These are phyloP conservation scores for Trametes meyenii DNA, from an alignment of 768 basidiomycete species.

Conservation along the genomic window DNA sequence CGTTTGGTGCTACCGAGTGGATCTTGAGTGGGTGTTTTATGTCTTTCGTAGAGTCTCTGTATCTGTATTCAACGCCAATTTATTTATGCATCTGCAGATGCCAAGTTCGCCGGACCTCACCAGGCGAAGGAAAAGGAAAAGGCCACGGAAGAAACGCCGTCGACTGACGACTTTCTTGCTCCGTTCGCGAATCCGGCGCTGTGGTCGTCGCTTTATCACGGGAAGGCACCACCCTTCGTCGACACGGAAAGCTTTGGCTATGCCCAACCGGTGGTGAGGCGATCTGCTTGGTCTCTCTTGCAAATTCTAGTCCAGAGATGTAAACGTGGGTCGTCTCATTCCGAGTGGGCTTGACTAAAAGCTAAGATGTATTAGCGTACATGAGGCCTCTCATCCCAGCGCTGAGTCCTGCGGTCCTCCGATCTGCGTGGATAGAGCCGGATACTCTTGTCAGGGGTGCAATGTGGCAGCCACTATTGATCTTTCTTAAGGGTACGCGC, in stretches of 20 bases:
- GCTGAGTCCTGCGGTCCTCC: constrained; percentile 60
- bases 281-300: constrained; percentile 66
- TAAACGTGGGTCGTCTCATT: constrained; percentile 42
- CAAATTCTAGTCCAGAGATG: constrained; percentile 46
- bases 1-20: constrained; percentile 67
- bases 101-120: constrained; percentile 6
- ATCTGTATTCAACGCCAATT: constrained; percentile 9
- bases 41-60: constrained; percentile 9
- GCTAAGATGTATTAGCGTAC: constrained; percentile 22
- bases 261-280: constrained; percentile 71
- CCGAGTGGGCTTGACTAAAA: neutral
- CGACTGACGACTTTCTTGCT: constrained; percentile 36
- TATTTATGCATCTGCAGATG: neutral
- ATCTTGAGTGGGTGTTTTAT: constrained; percentile 52
- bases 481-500: constrained; percentile 68
- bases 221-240: constrained; percentile 45
- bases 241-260: constrained; percentile 56
- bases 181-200: constrained; percentile 53
- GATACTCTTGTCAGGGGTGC: constrained; percentile 66
- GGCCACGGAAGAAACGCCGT: neutral
- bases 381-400: constrained; percentile 42
- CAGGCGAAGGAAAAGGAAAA: constrained; percentile 9
- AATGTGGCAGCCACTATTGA: constrained; percentile 73
- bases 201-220: constrained; percentile 62
- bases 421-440: constrained; percentile 72